Evolutionary conservation across 2,329 filamentous ascomycete genomes (phyloP), one percentile per base, ranked within the genome.

Genomic region (Epichloe bromicola): DNA sequence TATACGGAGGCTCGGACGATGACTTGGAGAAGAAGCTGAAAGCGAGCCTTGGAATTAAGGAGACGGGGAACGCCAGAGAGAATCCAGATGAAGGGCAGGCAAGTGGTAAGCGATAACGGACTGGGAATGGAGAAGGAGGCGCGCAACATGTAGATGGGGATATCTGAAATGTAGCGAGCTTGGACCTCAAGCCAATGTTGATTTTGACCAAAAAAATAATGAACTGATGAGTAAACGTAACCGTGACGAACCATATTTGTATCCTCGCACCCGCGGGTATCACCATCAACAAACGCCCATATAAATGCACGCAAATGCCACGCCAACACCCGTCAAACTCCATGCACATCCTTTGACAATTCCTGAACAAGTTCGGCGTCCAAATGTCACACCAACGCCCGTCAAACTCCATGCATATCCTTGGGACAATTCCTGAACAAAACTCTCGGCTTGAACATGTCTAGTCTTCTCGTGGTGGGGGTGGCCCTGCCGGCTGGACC

Each of bases 401-500:
- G 19, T 19, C 40, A 20, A 49, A 42, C 41, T 36, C 46, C 30
- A 41, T 30, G 15, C 36, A 43, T 34, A 34, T 36, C 33, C 47
- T 48, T 26, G 26, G 26, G 14, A 14, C 19, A 17, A 15, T 51
- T 48, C 48, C 36, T 12, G 39, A 36, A 19, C 19, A 39, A 38
- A n/a, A 15, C 15, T 39, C 7, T 39, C n/a, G 17, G n/a, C n/a
- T 39, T n/a, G 33, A 45, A 36, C 17, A 45, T 39, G 20, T 48
- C 34, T 73, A 74, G 14, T 72, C 75, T 59, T 81, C 78, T 36
- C 76, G 69, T 2, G 73, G 67, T 1, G 78, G 78, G 78, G 78
- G 78, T 5, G 77, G 75, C 1, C 78, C 78, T 49, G 70, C 74
- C 0, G 79, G 79, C 57, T 81, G 79, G 45, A 85, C 70, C 82